Conservation (phyloP, 192 early-diverging fungal genomes). For the Linnemannia elongata region DNA sequence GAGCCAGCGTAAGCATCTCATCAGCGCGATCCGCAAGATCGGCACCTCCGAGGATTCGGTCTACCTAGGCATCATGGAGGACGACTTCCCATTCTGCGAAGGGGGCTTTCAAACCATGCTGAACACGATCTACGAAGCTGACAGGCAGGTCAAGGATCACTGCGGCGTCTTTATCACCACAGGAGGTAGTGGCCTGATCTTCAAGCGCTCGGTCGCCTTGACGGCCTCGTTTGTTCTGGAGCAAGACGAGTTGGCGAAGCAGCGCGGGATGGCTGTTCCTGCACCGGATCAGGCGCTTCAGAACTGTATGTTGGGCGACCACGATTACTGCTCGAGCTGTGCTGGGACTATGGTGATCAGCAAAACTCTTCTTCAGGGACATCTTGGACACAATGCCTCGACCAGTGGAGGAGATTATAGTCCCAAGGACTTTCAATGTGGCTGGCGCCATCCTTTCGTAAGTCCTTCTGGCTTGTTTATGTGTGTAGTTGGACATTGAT, state of each 20-base stretch:
- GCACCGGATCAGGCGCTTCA: conserved; percentile 68
- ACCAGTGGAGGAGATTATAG: conserved; percentile 63
- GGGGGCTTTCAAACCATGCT: conserved; percentile 62
- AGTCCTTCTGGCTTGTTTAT: conserved; percentile 20
- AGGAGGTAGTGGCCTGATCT: conserved; percentile 62
- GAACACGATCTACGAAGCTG: conserved; percentile 62
- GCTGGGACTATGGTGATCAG: conserved; percentile 60
- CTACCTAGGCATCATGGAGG: conserved; percentile 65
- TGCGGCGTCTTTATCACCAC: conserved; percentile 70
- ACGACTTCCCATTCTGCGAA: conserved; percentile 69
- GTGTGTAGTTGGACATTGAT: too few species aligned
- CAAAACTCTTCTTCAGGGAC: conserved; percentile 61
- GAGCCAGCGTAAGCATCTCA: conserved; percentile 65
- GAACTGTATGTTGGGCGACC: conserved; percentile 62
- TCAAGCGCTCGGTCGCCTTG: conserved; percentile 46
- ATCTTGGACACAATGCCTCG: conserved; percentile 68
- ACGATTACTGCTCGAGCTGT: conserved; percentile 60
- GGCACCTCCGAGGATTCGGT: conserved; percentile 47
- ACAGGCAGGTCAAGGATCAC: conserved; percentile 57
- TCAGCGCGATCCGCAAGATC: conserved; percentile 57
- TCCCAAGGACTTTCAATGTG: conserved; percentile 67
- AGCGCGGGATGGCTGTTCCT: conserved; percentile 18
- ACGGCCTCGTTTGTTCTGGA: conserved; percentile 45
- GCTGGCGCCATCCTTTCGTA: conserved; percentile 70
- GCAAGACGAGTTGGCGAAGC: conserved; percentile 13